Conservation (phyloP, 1,284 basidiomycete species). For the Grifola frondosa region DNA sequence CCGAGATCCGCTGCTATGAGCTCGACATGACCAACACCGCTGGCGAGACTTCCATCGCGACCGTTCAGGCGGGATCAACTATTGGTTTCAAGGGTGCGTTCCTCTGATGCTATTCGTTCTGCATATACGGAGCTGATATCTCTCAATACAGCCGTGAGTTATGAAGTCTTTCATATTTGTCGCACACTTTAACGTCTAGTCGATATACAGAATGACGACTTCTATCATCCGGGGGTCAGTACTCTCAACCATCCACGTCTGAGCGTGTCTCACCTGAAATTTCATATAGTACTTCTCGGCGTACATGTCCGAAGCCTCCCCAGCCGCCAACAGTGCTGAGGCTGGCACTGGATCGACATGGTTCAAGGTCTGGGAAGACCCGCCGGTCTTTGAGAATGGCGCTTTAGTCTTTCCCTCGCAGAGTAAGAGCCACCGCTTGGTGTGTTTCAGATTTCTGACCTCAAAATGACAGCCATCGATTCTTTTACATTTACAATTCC, state of each 20-base stretch:
- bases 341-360: slow-evolving; percentile 44
- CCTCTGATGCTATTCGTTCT: too few relatives aligned
- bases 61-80: slow-evolving; percentile 34
- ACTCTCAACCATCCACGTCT: slow-evolving; percentile 1
- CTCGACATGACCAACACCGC: slow-evolving; percentile 35
- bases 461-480: slow-evolving; percentile 1
- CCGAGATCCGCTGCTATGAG: slow-evolving; percentile 47
- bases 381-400: slow-evolving; percentile 34
- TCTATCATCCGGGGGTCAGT: slow-evolving; percentile 20
- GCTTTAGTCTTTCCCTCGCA: slow-evolving; percentile 38
- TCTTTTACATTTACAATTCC: slow-evolving; percentile 45
- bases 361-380: slow-evolving; percentile 50
- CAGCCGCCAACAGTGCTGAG: slow-evolving; percentile 39
- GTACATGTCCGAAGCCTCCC: slow-evolving; percentile 44
- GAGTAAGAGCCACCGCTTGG: slow-evolving; percentile 31
- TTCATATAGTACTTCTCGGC: slow-evolving; percentile 35
- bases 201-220: too few relatives aligned
- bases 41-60: slow-evolving; percentile 38
- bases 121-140: too few relatives aligned
- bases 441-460: background rate
- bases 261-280: background rate
- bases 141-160: too few relatives aligned
- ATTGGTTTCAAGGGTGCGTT: slow-evolving; percentile 31
- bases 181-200: too few relatives aligned
- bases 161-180: too few relatives aligned